phyloP scores from a whole-genome alignment of 139 green algal genomes.

The Pseudopediastrum boryanum region DNA sequence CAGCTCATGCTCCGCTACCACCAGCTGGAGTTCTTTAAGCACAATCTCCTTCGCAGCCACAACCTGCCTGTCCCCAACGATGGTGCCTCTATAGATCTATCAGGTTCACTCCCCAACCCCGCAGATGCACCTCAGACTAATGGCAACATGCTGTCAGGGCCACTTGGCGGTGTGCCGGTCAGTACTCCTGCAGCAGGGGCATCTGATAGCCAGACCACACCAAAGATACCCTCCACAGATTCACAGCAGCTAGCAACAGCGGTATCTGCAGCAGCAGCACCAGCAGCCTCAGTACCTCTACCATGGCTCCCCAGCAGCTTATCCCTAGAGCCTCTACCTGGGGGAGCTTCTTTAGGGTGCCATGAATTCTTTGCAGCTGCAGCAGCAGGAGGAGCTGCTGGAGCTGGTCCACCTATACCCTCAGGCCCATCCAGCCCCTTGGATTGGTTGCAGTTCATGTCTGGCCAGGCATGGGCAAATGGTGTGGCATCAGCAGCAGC shows the following conservation, averaged over 20 bases:
- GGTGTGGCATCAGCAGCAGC: no score
- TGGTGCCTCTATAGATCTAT: no score
- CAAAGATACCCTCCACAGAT: neutral
- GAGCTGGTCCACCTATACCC: no score
- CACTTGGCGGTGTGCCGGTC: neutral
- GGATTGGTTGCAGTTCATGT: no score
- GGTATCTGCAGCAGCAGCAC: conserved; percentile 4
- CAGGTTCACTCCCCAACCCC: neutral
- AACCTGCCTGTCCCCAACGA: conserved; percentile 26
- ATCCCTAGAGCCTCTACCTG: no score
- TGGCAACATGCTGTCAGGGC: neutral
- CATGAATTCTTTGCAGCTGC: no score
- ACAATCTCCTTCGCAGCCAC: conserved; percentile 27
- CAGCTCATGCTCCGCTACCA: conserved; percentile 23
- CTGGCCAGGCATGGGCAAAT: no score
- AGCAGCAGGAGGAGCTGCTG: no score
- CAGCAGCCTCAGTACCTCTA: no score
- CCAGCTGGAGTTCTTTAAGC: conserved; percentile 28
- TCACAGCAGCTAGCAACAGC: neutral
- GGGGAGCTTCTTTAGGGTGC: no score
- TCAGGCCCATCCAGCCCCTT: no score
- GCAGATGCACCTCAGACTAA: neutral
- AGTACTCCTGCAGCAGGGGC: neutral
- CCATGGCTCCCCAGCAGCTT: no score
- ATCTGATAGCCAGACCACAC: neutral